These are phyloP conservation scores for Bromus sterilis DNA, from an alignment of 176 grass and related monocot genomes.

Conservation along the genomic window DNA sequence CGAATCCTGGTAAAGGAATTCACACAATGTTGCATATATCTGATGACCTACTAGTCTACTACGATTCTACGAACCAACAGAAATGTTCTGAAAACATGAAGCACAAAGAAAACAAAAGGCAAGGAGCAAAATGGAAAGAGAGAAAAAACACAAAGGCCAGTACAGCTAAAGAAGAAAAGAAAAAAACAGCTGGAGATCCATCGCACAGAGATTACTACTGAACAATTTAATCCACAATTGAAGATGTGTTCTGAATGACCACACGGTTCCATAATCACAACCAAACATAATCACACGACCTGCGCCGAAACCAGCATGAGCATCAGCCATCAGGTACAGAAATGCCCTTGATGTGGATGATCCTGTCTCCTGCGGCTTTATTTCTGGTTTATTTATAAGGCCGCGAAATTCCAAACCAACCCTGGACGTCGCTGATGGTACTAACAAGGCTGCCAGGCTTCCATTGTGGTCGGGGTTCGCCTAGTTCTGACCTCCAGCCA, in stretches of 20 bases:
- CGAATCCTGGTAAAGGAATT: too few relatives aligned
- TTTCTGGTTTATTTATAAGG: constrained; percentile 29
- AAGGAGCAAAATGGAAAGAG: too few relatives aligned
- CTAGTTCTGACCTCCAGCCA: constrained; percentile 50
- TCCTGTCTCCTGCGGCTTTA: constrained; percentile 2
- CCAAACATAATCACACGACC: neutral
- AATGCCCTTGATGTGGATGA: neutral
- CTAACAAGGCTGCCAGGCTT: neutral
- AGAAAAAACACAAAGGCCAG: too few relatives aligned
- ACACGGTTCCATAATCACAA: neutral
- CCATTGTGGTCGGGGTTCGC: neutral
- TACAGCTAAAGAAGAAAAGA: too few relatives aligned
- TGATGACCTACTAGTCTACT: too few relatives aligned
- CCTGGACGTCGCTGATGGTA: neutral
- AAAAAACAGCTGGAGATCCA: too few relatives aligned
- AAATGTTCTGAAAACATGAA: too few relatives aligned
- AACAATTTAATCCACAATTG: neutral
- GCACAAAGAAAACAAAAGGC: too few relatives aligned
- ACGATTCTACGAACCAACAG: too few relatives aligned
- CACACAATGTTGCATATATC: too few relatives aligned
- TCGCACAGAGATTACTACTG: neutral
- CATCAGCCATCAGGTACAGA: neutral
- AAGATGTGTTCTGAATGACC: neutral
- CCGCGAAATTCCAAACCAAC: neutral
- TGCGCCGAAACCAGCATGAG: too few relatives aligned